phyloP scores from a whole-genome alignment of 352 stramenopile genomes.

The Phytopythium delawarense region DNA sequence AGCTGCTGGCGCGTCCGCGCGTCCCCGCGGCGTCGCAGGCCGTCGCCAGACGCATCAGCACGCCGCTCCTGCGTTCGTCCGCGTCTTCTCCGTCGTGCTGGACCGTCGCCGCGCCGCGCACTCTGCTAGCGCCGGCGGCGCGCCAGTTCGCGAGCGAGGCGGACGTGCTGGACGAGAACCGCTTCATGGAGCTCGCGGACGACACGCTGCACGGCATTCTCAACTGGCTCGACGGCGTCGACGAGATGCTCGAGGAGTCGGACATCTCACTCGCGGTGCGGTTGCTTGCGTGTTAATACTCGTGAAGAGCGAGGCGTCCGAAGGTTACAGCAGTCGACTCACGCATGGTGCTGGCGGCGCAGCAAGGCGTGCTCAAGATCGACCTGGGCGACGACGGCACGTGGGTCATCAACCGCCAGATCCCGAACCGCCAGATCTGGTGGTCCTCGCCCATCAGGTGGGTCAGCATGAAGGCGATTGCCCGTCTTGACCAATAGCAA shows the following conservation, averaged over 20 bases:
- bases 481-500: background rate
- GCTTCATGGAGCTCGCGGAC: slow-evolving; percentile 79
- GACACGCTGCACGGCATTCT: slow-evolving; percentile 69
- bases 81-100: background rate
- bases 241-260: slow-evolving; percentile 83
- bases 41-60: background rate
- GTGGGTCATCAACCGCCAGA: slow-evolving; percentile 98
- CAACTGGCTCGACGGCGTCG: slow-evolving; percentile 75
- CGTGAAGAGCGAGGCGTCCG: background rate
- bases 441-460: slow-evolving; percentile 95
- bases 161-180: slow-evolving; percentile 35
- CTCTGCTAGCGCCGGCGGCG: background rate
- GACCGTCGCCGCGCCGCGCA: background rate
- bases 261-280: slow-evolving; percentile 75
- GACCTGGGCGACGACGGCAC: slow-evolving; percentile 91
- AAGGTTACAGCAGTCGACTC: background rate
- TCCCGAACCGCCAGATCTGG: slow-evolving; percentile 96
- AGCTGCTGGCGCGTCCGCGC: slow-evolving; percentile 3
- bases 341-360: slow-evolving; percentile 5
- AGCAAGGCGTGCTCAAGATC: slow-evolving; percentile 96
- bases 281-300: background rate
- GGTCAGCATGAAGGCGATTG: background rate
- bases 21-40: background rate
- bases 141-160: slow-evolving; percentile 5
- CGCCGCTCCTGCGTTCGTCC: background rate